Conservation (phyloP, 257 asterid species). For the Coffea canephora region DNA sequence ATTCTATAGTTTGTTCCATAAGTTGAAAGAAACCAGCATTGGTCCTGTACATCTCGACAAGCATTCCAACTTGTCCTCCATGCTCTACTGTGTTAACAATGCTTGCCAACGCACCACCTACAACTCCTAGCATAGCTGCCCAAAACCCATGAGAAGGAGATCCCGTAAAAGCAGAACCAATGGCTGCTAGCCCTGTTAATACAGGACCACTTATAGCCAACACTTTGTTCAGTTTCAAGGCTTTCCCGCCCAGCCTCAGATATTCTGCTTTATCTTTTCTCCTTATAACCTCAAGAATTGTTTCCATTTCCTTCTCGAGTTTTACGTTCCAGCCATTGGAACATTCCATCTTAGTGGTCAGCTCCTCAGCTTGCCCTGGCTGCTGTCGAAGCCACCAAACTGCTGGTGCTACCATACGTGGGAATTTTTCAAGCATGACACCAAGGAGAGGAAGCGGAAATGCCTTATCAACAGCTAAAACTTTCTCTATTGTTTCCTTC, state of each 20-base stretch:
- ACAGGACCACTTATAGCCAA: constrained; percentile 52
- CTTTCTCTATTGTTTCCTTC: constrained; percentile 46
- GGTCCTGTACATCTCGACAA: constrained; percentile 73
- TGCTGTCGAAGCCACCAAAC: constrained; percentile 47
- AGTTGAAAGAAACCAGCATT: constrained; percentile 66
- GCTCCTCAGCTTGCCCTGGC: constrained; percentile 12
- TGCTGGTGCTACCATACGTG: constrained; percentile 44
- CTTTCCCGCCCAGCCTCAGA: constrained; percentile 44
- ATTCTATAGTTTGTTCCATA: constrained; percentile 58
- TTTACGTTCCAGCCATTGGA: constrained; percentile 46
- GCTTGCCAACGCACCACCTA: constrained; percentile 63
- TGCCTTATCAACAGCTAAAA: constrained; percentile 61
- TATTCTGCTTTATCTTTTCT: constrained; percentile 54
- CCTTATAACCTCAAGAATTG: constrained; percentile 27
- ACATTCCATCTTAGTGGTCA: neutral
- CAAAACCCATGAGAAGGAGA: constrained; percentile 28
- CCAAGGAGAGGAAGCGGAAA: constrained; percentile 53
- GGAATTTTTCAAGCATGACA: constrained; percentile 36
- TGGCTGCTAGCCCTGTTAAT: constrained; percentile 64
- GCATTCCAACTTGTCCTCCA: constrained; percentile 85
- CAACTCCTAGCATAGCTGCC: constrained; percentile 42
- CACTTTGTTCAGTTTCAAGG: constrained; percentile 48
- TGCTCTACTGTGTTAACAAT: constrained; percentile 64
- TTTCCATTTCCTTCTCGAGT: constrained; percentile 56
- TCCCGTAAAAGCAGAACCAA: constrained; percentile 41